Conservation (phyloP, 371 early-diverging fungal genomes). For the Mucor indicus region DNA sequence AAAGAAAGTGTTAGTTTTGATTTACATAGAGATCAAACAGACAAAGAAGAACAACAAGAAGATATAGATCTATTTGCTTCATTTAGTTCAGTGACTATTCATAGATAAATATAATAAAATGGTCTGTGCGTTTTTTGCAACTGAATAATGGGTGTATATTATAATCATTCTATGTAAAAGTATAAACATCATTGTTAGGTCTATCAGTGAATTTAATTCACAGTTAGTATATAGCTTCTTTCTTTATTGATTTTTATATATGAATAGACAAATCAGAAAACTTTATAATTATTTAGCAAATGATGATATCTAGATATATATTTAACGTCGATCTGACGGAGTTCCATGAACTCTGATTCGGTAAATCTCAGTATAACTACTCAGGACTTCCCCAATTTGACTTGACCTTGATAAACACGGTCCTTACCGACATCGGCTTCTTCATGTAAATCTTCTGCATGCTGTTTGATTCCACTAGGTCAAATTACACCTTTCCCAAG, state of each 20-base stretch:
- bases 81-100: too few relatives aligned
- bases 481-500: slow-evolving; percentile 12
- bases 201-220: too few relatives aligned
- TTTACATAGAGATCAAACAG: slow-evolving; percentile 25
- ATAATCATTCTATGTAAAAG: too few relatives aligned
- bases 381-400: slow-evolving; percentile 73
- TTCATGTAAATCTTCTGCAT: slow-evolving; percentile 18
- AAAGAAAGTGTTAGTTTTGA: slow-evolving; percentile 65
- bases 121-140: too few relatives aligned
- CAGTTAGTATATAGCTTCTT: too few relatives aligned
- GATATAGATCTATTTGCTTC: too few relatives aligned
- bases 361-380: slow-evolving; percentile 80
- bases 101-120: too few relatives aligned
- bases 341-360: slow-evolving; percentile 74
- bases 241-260: too few relatives aligned
- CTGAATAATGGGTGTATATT: too few relatives aligned
- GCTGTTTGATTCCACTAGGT: slow-evolving; percentile 22
- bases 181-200: too few relatives aligned
- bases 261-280: slow-evolving; percentile 3
- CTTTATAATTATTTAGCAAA: background rate
- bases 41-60: slow-evolving; percentile 2
- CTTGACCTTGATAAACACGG: slow-evolving; percentile 48
- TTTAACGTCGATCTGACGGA: too few relatives aligned
- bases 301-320: too few relatives aligned
- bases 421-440: slow-evolving; percentile 8